Percentiles rank a stretch among this genome's conserved stretches.
Conservation (phyloP, 2,329 filamentous ascomycete species). For the Ustilaginoidea virens region DNA sequence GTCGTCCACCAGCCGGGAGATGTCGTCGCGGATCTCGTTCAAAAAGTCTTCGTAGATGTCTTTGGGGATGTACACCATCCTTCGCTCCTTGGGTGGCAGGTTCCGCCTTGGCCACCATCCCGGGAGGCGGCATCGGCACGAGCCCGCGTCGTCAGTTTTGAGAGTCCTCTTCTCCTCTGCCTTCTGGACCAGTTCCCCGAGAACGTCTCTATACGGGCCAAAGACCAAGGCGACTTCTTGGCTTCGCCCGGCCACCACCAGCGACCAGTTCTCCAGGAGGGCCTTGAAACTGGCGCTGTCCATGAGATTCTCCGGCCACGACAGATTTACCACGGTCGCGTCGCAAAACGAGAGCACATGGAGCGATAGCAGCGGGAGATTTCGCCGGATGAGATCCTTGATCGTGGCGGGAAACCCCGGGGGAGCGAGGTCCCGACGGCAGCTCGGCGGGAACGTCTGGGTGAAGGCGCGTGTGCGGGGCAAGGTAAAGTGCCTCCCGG, state of each 20-base stretch:
- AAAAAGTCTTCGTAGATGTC: constrained; percentile 3
- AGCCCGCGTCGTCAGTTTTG: background rate
- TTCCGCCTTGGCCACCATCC: constrained; percentile 2
- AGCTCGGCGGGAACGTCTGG: constrained; percentile 2
- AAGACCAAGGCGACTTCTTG: constrained; percentile 1
- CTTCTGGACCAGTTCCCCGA: constrained; percentile 1
- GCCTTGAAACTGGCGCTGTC: constrained; percentile 4
- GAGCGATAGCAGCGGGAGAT: constrained; percentile 3
- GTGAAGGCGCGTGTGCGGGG: constrained; percentile 4
- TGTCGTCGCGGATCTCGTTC: constrained; percentile 3
- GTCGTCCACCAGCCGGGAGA: constrained; percentile 1
- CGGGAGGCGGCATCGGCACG: background rate
- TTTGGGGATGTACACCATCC: constrained; percentile 6
- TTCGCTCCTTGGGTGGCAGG: constrained; percentile 1
- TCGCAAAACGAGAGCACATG: constrained; percentile 3
- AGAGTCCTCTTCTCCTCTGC: constrained; percentile 2
- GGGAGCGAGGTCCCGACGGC: background rate
- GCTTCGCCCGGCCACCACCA: constrained; percentile 3
- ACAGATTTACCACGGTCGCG: constrained; percentile 4
- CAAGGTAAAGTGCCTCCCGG: constrained; percentile 2
- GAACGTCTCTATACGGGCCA: constrained; percentile 2
- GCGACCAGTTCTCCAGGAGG: constrained; percentile 5
- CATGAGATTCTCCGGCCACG: constrained; percentile 3
- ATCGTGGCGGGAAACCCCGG: constrained; percentile 2
- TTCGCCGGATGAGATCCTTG: constrained; percentile 4